phyloP scores from a whole-genome alignment of 2,329 filamentous ascomycete species.

The Paraphoma sp. region DNA sequence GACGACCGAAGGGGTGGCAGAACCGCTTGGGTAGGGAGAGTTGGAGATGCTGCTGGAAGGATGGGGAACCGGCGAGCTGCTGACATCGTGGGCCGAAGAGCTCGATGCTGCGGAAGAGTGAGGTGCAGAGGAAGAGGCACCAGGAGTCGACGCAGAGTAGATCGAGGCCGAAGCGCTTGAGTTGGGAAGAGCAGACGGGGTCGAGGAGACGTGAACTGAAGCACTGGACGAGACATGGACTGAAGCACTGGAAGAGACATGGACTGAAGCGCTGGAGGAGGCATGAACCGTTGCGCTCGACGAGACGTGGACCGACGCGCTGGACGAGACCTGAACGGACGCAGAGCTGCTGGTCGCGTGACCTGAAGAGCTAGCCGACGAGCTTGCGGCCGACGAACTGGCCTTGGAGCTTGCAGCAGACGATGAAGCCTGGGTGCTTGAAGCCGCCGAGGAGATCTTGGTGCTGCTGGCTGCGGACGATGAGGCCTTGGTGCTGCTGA shows the following conservation, averaged over 20 bases:
- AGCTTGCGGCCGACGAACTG: not conserved
- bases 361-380: not conserved
- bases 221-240: not conserved
- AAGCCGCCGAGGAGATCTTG: not conserved
- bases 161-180: not conserved
- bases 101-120: not conserved
- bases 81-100: not conserved
- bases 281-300: not conserved
- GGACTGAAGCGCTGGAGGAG: not conserved
- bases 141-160: not conserved
- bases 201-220: not conserved
- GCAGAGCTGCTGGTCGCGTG: not conserved
- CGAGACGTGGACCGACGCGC: not conserved
- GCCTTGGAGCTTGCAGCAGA: not conserved
- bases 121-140: not conserved
- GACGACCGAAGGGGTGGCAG: not conserved
- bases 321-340: not conserved
- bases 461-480: not conserved
- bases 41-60: not conserved
- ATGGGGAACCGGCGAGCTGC: not conserved
- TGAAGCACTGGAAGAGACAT: not conserved
- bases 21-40: conserved; percentile 1
- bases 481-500: not conserved
- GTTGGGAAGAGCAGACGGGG: not conserved
- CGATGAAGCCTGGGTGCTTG: not conserved